Evolutionary conservation across 345 rosid species (phyloP).

Genomic region (Rhizophora apiculata): DNA sequence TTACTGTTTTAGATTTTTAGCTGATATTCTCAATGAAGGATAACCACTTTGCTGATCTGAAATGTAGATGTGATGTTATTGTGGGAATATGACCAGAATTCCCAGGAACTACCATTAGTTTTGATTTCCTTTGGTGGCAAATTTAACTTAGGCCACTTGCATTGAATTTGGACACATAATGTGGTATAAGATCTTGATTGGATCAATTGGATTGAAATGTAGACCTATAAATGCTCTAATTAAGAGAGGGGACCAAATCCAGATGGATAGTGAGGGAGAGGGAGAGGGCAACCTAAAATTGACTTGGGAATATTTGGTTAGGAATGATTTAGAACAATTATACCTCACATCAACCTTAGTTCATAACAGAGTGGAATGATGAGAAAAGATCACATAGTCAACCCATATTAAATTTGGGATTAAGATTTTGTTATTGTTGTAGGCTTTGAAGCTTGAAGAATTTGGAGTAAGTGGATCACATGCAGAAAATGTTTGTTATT

Average conservation of each 20-base stretch:
- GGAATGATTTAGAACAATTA: too few relatives aligned
- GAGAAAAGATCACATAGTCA: too few relatives aligned
- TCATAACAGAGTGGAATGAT: too few relatives aligned
- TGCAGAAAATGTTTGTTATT: conserved; percentile 90
- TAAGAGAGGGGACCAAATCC: too few relatives aligned
- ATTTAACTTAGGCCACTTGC: background rate
- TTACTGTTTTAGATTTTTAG: background rate
- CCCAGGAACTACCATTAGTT: background rate
- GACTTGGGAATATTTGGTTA: too few relatives aligned
- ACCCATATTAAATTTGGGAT: background rate
- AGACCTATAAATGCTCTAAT: too few relatives aligned
- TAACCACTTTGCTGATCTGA: background rate
- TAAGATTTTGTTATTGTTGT: conserved; percentile 8
- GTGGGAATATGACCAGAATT: background rate
- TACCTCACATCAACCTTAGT: too few relatives aligned
- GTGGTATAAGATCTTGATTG: background rate
- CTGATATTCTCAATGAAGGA: background rate
- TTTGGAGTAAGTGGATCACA: conserved; percentile 84
- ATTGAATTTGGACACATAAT: background rate
- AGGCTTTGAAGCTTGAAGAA: conserved; percentile 97
- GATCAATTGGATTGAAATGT: too few relatives aligned
- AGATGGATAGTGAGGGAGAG: too few relatives aligned
- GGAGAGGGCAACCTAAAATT: too few relatives aligned
- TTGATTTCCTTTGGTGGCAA: background rate
- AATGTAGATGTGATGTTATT: background rate